A percentile compares a stretch with the other conserved stretches of the same genome.
These are phyloP conservation scores for Penicillium brevicompactum DNA, from an alignment of 2,329 filamentous ascomycete genomes.

Conservation along the genomic window DNA sequence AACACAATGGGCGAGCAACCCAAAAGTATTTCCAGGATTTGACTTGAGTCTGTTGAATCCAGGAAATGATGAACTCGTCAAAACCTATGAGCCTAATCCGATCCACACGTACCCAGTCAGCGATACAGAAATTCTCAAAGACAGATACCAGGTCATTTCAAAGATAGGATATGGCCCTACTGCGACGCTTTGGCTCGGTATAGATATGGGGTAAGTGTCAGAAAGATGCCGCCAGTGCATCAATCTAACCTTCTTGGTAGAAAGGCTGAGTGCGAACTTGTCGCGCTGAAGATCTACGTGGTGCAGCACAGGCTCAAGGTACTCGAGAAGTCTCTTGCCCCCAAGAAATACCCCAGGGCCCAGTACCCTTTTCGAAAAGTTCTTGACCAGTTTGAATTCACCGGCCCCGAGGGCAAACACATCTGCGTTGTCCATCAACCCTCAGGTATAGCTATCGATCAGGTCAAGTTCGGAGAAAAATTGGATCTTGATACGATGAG, in stretches of 20 bases:
- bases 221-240: background rate
- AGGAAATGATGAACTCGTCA: conserved; percentile 17
- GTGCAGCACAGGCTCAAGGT: conserved; percentile 18
- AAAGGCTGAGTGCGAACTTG: background rate
- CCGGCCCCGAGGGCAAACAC: conserved; percentile 19
- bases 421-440: conserved; percentile 27
- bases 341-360: conserved; percentile 5
- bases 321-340: conserved; percentile 19
- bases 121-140: conserved; percentile 19
- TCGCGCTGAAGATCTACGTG: conserved; percentile 24
- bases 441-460: background rate
- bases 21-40: conserved; percentile 9
- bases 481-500: background rate
- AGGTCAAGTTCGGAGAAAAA: background rate
- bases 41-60: conserved; percentile 5
- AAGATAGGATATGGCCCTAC: conserved; percentile 32
- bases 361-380: conserved; percentile 20
- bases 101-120: conserved; percentile 20
- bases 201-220: background rate
- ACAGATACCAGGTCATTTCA: conserved; percentile 25
- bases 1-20: conserved; percentile 8
- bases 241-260: background rate
- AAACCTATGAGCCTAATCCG: conserved; percentile 17
- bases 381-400: conserved; percentile 18
- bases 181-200: conserved; percentile 29